Conservation (phyloP, 768 basidiomycete species). For the Lactifluus pinguis region DNA sequence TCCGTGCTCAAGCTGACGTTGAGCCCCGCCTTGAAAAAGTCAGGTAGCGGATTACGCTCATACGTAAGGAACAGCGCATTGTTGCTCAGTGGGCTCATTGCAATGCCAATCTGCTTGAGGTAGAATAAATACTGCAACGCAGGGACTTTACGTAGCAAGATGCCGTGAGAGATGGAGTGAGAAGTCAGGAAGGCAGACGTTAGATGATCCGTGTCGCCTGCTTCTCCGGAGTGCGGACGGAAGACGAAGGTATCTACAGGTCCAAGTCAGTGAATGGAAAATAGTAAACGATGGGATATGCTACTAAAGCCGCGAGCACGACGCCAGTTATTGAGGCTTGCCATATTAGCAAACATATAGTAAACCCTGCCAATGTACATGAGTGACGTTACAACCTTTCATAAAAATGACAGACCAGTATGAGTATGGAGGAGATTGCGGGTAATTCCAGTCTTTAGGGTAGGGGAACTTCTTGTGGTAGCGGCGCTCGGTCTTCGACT, state of each 20-base stretch:
- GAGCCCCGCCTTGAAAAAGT: conserved; percentile 92
- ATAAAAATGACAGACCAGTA: conserved; percentile 60
- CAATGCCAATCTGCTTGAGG: conserved; percentile 94
- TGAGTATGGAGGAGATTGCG: conserved; percentile 87
- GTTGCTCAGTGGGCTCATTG: conserved; percentile 97
- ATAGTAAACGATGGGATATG: conserved; percentile 24
- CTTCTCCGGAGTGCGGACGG: conserved; percentile 95
- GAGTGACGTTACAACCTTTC: neutral
- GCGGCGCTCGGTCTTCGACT: conserved; percentile 86
- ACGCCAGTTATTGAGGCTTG: conserved; percentile 92
- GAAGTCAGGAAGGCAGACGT: conserved; percentile 93
- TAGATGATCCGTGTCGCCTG: conserved; percentile 95
- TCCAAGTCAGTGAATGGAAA: conserved; percentile 2
- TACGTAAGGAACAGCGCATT: conserved; percentile 96
- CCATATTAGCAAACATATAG: conserved; percentile 96
- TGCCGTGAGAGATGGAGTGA: conserved; percentile 99
- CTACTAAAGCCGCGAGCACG: conserved; percentile 81
- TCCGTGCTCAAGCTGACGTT: conserved; percentile 96
- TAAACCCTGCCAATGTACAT: conserved; percentile 58
- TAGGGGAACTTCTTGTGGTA: conserved; percentile 93
- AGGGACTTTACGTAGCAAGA: conserved; percentile 93
- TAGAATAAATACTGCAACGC: conserved; percentile 97
- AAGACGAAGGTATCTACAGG: conserved; percentile 86
- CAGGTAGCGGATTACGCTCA: conserved; percentile 93
- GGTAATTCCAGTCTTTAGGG: conserved; percentile 81